These are phyloP conservation scores for Pelargonium australe DNA, from an alignment of 441 rosid genomes.

Conservation along the genomic window DNA sequence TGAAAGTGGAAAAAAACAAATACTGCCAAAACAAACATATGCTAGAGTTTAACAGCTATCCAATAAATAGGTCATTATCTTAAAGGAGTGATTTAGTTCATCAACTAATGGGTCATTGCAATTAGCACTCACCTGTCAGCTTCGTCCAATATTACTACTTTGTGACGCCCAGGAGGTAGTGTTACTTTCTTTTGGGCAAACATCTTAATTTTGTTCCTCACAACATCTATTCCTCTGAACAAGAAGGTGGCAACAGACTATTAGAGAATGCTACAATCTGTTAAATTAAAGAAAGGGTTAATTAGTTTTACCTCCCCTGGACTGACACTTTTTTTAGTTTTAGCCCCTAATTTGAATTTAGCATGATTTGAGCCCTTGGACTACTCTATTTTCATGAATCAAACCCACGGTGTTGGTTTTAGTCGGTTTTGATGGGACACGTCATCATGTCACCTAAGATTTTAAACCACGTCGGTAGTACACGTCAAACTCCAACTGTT, in stretches of 20 bases:
- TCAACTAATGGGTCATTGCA: too few species aligned
- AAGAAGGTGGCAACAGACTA: background rate
- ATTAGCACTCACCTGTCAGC: slow-evolving; percentile 72
- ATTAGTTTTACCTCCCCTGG: too few species aligned
- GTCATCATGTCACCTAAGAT: too few species aligned
- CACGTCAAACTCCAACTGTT: too few species aligned
- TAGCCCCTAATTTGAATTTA: too few species aligned
- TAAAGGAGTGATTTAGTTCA: too few species aligned
- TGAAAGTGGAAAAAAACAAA: background rate
- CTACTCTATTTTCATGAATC: too few species aligned
- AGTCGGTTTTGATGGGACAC: too few species aligned
- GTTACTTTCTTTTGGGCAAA: slow-evolving; percentile 96
- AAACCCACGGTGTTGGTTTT: too few species aligned
- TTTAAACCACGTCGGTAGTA: too few species aligned
- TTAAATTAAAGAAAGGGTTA: background rate
- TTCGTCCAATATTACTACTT: slow-evolving; percentile 82
- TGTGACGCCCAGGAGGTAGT: slow-evolving; percentile 79
- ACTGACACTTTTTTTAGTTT: too few species aligned
- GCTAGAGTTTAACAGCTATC: background rate
- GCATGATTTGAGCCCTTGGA: too few species aligned
- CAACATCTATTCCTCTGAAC: slow-evolving; percentile 83
- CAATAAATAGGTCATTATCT: background rate
- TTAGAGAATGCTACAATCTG: background rate
- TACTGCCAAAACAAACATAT: background rate
- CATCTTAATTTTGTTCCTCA: slow-evolving; percentile 94